Conservation (phyloP, 1,139 yeast genomes). For the Pneumocystis carinii region DNA sequence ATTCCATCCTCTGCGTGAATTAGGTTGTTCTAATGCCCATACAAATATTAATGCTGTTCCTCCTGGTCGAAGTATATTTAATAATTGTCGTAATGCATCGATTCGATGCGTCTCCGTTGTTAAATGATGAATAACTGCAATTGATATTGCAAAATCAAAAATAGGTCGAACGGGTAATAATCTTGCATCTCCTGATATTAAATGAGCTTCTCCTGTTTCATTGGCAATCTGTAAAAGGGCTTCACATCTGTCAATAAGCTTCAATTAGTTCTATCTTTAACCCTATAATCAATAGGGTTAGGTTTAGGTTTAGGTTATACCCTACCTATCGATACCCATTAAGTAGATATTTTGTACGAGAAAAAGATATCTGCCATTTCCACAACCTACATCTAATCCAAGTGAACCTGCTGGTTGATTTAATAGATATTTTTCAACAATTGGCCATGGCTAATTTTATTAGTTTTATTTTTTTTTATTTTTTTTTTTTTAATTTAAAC, state of each 20-base stretch:
- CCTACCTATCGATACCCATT: conserved; percentile 53
- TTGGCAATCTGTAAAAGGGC: conserved; percentile 43
- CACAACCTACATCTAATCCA: conserved; percentile 67
- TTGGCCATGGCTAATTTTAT: conserved; percentile 65
- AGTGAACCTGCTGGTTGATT: conserved; percentile 30
- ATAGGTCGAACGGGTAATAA: conserved; percentile 42
- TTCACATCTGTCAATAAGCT: conserved; percentile 48
- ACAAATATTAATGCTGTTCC: conserved; percentile 74
- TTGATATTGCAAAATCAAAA: conserved; percentile 84
- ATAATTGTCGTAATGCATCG: conserved; percentile 53
- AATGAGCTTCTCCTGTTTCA: conserved; percentile 34
- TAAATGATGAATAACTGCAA: conserved; percentile 93
- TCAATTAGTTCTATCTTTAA: not conserved
- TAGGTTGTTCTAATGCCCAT: conserved; percentile 91
- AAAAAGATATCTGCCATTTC: conserved; percentile 80
- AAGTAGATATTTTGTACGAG: conserved; percentile 53
- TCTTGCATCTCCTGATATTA: conserved; percentile 61
- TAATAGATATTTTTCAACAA: conserved; percentile 57
- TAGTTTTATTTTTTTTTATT: not conserved
- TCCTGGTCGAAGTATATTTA: conserved; percentile 40
- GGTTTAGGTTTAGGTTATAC: not conserved
- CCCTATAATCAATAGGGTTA: not conserved
- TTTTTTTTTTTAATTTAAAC: conserved; percentile 6
- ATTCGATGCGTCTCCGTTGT: conserved; percentile 68
- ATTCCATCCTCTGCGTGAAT: conserved; percentile 72